phyloP scores from a whole-genome alignment of 495 filamentous ascomycete species.

The Venustampulla echinocandica region DNA sequence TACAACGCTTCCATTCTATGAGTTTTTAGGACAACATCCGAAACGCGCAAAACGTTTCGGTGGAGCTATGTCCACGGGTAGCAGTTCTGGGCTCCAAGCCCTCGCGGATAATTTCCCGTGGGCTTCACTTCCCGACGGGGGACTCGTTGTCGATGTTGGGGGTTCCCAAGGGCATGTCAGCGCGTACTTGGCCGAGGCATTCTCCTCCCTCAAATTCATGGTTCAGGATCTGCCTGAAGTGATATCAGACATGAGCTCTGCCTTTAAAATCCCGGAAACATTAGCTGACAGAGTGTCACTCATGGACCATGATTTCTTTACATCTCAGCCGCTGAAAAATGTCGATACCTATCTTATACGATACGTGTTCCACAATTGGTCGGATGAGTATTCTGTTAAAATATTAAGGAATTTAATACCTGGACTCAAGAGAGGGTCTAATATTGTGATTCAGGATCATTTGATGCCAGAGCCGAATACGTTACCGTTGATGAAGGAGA shows the following conservation, averaged over 20 bases:
- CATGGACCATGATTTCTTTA: constrained; percentile 40
- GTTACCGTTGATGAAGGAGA: constrained; percentile 17
- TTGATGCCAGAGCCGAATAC: constrained; percentile 27
- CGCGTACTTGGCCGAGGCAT: not conserved
- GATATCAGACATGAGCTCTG: constrained; percentile 15
- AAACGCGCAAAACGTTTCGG: constrained; percentile 9
- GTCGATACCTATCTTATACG: constrained; percentile 44
- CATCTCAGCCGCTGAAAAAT: constrained; percentile 32
- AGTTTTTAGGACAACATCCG: constrained; percentile 15
- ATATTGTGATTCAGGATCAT: constrained; percentile 37
- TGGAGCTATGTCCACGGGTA: constrained; percentile 1
- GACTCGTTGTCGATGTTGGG: not conserved
- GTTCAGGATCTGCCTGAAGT: constrained; percentile 30
- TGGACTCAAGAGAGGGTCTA: constrained; percentile 29
- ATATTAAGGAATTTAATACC: constrained; percentile 37
- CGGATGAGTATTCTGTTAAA: constrained; percentile 30
- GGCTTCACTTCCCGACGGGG: not conserved
- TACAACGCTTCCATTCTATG: constrained; percentile 12
- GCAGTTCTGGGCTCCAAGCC: not conserved
- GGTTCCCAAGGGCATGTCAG: constrained; percentile 4
- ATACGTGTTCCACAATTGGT: constrained; percentile 44
- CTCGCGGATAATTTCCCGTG: not conserved
- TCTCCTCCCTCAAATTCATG: constrained; percentile 11
- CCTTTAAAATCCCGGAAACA: constrained; percentile 18
- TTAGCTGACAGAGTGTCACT: constrained; percentile 33